phyloP scores from a whole-genome alignment of 2,329 filamentous ascomycete species.

The Alternaria tenuissima region DNA sequence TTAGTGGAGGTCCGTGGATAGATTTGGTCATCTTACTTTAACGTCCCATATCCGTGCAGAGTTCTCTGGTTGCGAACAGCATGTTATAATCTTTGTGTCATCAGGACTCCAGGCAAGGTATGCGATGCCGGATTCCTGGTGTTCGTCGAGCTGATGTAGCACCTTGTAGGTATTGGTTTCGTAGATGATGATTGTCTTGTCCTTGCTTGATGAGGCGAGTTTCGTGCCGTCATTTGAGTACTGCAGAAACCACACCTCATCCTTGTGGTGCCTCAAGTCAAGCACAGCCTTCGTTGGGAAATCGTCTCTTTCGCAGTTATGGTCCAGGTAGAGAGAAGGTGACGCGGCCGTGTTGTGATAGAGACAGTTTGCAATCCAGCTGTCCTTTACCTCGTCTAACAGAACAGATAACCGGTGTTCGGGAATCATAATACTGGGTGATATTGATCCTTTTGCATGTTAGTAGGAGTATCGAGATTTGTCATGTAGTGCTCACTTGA shows the following conservation, averaged over 20 bases:
- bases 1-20: constrained; percentile 13
- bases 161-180: constrained; percentile 75
- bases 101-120: constrained; percentile 93
- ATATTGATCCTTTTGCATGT: constrained; percentile 75
- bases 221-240: constrained; percentile 89
- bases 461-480: constrained; percentile 11
- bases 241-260: constrained; percentile 90
- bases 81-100: constrained; percentile 84
- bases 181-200: constrained; percentile 81
- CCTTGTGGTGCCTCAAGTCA: constrained; percentile 75
- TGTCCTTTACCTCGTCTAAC: constrained; percentile 82
- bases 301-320: constrained; percentile 78
- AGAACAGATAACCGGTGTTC: constrained; percentile 85
- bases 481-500: constrained; percentile 69
- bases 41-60: constrained; percentile 78
- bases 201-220: constrained; percentile 82
- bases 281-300: constrained; percentile 78
- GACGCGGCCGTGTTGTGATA: constrained; percentile 84
- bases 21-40: constrained; percentile 31
- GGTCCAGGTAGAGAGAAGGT: constrained; percentile 89
- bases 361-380: constrained; percentile 81
- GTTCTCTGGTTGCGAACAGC: constrained; percentile 70
- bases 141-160: constrained; percentile 69
- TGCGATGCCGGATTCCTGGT: constrained; percentile 74
- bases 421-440: constrained; percentile 95